Base-by-base conservation (phyloP, 345 rosid species). In the Physaria fendleri region DNA sequence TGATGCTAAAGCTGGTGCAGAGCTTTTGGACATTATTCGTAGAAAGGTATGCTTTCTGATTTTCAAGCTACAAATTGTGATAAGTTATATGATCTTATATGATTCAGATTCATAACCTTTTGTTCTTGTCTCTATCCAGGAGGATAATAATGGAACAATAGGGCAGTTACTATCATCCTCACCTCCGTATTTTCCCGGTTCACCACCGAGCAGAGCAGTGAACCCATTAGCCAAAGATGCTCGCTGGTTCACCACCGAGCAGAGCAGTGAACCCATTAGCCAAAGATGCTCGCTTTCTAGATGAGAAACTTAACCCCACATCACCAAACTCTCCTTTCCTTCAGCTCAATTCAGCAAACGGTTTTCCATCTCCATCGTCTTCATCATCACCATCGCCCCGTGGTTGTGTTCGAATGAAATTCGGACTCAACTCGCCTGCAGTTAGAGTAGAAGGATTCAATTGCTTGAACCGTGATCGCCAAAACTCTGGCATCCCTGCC, bases 371-470 rank as follows among this genome's bases (percentile, higher is more conserved):
- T 20, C 82, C 81, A 14, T 37, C 41, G 13, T 37, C 42, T 6
- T 14, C 42, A 1, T 81, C 88, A 0, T 76, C 88, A 1, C 55
- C 93, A 22, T 77, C 87, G 5, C 75, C 96, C 30, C 70, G 95
- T 39, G 78, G 95, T 54, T 89, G 90, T 54, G 84, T 39, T 24
- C 74, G 92, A 47, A 67, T 81, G 85, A 87, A 80, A 25, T 82
- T 86, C 17, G 99, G 99, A 64, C 79, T 77, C 17, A 89, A 85
- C 66, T 83, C 89, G 3, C 95, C 92, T 4, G 79, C 91, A 5
- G 95, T 89, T 93, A 89, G 97, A 78, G 91, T 93, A 83, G 99
- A 93, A 89, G 99, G 99, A 60, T 93, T 93, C 40, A 91, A 89
- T 78, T 93, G 99, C 82, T 94, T 93, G 66, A 83, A 81, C 80